Evolutionary conservation across 306 rosid genomes (phyloP), one percentile per base, ranked within the genome.

Genomic region (Prunus mira): DNA sequence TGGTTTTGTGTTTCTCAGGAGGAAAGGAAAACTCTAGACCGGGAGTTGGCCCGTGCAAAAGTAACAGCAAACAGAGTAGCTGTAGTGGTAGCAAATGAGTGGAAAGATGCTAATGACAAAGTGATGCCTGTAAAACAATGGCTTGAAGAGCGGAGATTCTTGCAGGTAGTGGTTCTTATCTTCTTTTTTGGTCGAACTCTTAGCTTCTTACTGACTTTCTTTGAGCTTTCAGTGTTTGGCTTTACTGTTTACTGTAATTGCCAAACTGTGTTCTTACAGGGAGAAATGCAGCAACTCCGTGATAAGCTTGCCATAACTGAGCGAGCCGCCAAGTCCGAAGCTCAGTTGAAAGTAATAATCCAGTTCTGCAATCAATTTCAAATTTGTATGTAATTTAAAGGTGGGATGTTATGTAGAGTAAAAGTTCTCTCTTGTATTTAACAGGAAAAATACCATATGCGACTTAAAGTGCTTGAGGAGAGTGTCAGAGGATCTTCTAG

Each of bases 71-170:
- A 96, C 85, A 91, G 99, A 82, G 99, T 96, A 71, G 99, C 99
- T 62, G 88, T 83, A 30, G 99, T 93, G 65, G 99, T 92, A 68
- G 99, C 99, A 75, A 96, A 96, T 84, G 99, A 96, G 81, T 96
- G 99, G 99, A 96, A 96, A 82, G 99, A 96, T 82, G 79, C 99
- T 28, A 93, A 91, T 50, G 99, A 96, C 82, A 96, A 96, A 87
- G 99, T 96, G 82, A 96, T 96, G 99, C 99, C 99, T 79, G 99
- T 96, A 75, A 96, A 88, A 86, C 99, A 91, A 82, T 96, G 99
- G 99, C 98, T 96, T 72, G 99, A 96, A 85, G 99, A 96, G 76
- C 89, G 99, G 54, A 81, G 98, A 79, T 89, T 89, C 86, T 84
- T 96, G 83, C 98, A 91, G 93, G 99, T 86, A 79, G 43, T 73